Evolutionary conservation across 164 flowering plant species (phyloP).

Genomic region (Berberis vulgaris): DNA sequence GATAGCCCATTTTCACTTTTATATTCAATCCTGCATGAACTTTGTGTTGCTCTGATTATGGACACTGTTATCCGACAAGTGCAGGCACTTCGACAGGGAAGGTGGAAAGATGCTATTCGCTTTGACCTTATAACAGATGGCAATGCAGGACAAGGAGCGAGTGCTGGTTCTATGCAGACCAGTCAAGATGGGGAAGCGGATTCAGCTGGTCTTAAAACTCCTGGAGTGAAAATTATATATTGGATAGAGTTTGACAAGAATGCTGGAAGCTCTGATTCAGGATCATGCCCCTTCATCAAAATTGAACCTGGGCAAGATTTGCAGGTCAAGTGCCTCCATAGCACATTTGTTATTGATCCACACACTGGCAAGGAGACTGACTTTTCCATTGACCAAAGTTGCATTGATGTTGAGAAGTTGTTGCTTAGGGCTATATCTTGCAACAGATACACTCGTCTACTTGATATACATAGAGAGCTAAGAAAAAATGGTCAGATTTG

Average conservation of each 20-base stretch:
- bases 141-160: conserved; percentile 38
- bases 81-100: conserved; percentile 64
- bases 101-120: conserved; percentile 97
- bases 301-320: conserved; percentile 89
- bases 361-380: conserved; percentile 79
- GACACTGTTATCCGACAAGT: conserved; percentile 95
- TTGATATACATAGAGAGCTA: conserved; percentile 76
- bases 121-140: conserved; percentile 84
- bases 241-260: conserved; percentile 76
- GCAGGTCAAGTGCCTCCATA: conserved; percentile 74
- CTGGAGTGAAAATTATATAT: conserved; percentile 78
- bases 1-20: conserved; percentile 71
- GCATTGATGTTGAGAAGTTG: conserved; percentile 90
- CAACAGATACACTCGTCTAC: conserved; percentile 78
- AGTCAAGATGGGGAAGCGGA: conserved; percentile 83
- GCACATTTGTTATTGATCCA: conserved; percentile 84
- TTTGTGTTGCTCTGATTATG: conserved; percentile 86
- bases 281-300: conserved; percentile 63
- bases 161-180: conserved; percentile 33
- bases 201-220: conserved; percentile 61
- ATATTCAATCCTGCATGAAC: conserved; percentile 87
- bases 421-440: conserved; percentile 76
- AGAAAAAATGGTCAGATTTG: conserved; percentile 60
- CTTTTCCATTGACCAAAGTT: conserved; percentile 65
- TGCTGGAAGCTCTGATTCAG: conserved; percentile 45